Evolutionary conservation across 2,329 filamentous ascomycete genomes (phyloP).

Genomic region (Alternaria sp.): DNA sequence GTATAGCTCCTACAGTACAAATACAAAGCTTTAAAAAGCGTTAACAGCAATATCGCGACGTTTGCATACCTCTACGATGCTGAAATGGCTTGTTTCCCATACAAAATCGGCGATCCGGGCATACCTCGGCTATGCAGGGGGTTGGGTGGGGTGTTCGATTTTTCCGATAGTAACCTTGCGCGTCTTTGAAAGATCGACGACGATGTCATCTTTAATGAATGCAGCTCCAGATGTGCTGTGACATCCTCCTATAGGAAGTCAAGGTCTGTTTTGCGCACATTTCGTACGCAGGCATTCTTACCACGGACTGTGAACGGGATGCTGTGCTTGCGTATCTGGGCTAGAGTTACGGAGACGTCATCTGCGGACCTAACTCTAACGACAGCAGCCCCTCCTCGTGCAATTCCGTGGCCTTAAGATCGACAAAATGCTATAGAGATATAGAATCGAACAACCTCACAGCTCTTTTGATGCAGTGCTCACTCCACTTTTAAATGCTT

Average conservation of each 20-base stretch:
- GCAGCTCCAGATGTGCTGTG: slow-evolving; percentile 64
- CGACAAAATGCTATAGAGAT: not conserved
- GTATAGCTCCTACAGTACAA: too few relatives aligned
- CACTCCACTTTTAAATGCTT: slow-evolving; percentile 41
- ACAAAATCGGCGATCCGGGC: too few relatives aligned
- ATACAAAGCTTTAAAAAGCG: too few relatives aligned
- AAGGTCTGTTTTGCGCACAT: not conserved
- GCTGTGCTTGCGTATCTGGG: slow-evolving; percentile 33
- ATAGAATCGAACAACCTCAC: slow-evolving; percentile 21
- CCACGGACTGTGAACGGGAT: slow-evolving; percentile 62
- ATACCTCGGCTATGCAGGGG: too few relatives aligned
- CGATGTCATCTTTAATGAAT: slow-evolving; percentile 61
- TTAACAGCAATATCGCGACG: too few relatives aligned
- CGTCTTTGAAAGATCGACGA: slow-evolving; percentile 65
- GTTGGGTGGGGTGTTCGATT: too few relatives aligned
- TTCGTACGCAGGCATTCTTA: not conserved
- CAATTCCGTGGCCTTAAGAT: not conserved
- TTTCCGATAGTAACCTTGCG: slow-evolving; percentile 60
- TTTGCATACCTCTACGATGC: too few relatives aligned
- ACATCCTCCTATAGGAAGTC: slow-evolving; percentile 57
- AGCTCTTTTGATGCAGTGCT: slow-evolving; percentile 42
- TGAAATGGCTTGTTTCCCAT: too few relatives aligned
- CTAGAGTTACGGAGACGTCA: slow-evolving; percentile 37
- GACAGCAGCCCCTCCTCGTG: slow-evolving; percentile 29
- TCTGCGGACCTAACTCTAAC: slow-evolving; percentile 29